Evolutionary conservation across 2,329 filamentous ascomycete species (phyloP), one percentile per base, ranked within the genome.

Genomic region (Alternaria sp.): DNA sequence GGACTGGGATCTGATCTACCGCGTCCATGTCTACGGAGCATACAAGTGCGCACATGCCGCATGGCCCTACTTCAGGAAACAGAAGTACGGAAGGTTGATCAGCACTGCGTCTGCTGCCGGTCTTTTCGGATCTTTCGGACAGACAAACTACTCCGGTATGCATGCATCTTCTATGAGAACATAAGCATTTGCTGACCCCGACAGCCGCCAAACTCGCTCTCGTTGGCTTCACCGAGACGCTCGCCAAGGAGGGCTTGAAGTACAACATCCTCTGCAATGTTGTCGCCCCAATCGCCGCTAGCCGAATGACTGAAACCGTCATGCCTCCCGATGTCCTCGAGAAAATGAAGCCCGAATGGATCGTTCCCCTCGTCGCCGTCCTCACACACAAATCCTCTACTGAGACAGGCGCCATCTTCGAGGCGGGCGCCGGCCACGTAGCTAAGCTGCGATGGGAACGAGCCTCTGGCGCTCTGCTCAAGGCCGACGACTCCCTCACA

Each of bases 261-360:
- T 99, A 99, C 85, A 98, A 98, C 86, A 98, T 99, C 71, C 83
- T 97, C 73, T 89, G 86, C 84, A 99, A 99, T 81, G 92, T 92
- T 73, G 96, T 99, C 82, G 93, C 95, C 18, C 95, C 95, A 54
- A 94, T 97, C 75, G 94, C 94, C 70, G 95, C 94, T 63, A 95
- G 92, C 82, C 90, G 94, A 79, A 96, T 98, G 93, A 97, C 94
- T 44, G 89, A 93, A 79, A 97, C 94, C 18, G 86, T 97, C 69
- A 94, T 97, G 93, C 93, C 94, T 34, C 92, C 93, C n/a, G 94
- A 97, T 76, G 87, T 97, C 40, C 86, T 97, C 71, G 89, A 90
- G 70, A 90, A 88, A 76, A 85, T 97, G 66, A 93, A 92, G 85
- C 95, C 95, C 48, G 93, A 97, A 65, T 98, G 93, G 93, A 89